These are phyloP conservation scores for Claviceps sp. DNA, from an alignment of 2,329 filamentous ascomycete genomes.

Conservation along the genomic window DNA sequence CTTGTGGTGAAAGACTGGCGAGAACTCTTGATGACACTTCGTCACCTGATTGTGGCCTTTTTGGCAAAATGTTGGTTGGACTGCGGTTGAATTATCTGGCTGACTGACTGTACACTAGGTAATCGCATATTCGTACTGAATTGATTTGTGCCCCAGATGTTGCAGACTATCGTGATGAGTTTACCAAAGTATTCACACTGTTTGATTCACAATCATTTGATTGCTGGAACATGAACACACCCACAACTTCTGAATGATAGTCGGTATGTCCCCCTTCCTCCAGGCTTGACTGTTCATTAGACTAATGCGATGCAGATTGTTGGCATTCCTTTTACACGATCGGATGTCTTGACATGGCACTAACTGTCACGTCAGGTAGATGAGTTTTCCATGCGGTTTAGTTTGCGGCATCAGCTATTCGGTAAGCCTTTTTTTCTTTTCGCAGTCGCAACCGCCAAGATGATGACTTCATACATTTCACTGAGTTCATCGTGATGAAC, in stretches of 20 bases:
- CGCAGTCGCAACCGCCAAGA: constrained; percentile 18
- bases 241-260: constrained; percentile 38
- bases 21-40: constrained; percentile 52
- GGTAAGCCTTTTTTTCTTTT: background rate
- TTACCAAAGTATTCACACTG: constrained; percentile 44
- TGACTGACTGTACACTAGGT: constrained; percentile 16
- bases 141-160: constrained; percentile 2
- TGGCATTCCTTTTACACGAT: background rate
- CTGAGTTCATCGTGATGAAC: constrained; percentile 45
- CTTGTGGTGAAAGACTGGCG: constrained; percentile 37
- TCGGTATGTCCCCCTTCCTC: constrained; percentile 12
- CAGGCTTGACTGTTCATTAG: background rate
- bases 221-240: constrained; percentile 38
- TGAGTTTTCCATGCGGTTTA: background rate
- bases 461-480: constrained; percentile 36
- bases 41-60: constrained; percentile 44
- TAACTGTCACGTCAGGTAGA: background rate
- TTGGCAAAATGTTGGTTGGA: constrained; percentile 7
- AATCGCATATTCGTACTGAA: constrained; percentile 15
- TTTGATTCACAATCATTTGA: constrained; percentile 32
- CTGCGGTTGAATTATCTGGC: constrained; percentile 8
- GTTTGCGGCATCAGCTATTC: background rate
- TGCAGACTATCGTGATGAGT: constrained; percentile 30
- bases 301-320: background rate
- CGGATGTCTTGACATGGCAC: constrained; percentile 1